Conservation (phyloP, 768 basidiomycete species). For the Termitomyces sp. region DNA sequence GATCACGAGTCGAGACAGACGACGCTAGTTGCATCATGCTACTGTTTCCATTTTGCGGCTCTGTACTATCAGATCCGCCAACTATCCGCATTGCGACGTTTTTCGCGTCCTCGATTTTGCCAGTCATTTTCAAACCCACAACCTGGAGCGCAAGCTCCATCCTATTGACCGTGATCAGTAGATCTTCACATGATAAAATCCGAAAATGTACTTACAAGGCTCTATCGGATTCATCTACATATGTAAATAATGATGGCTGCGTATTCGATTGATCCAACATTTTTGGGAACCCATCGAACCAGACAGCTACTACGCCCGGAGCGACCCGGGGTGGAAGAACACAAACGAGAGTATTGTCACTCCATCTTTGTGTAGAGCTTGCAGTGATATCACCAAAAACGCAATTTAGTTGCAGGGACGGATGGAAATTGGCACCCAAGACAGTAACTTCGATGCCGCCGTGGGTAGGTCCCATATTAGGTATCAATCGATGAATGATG, state of each 20-base stretch:
- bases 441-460: constrained; percentile 95
- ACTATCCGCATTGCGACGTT: constrained; percentile 93
- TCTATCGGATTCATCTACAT: constrained; percentile 85
- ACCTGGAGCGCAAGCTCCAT: constrained; percentile 96
- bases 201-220: constrained; percentile 57
- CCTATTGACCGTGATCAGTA: constrained; percentile 32
- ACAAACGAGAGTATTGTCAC: constrained; percentile 90
- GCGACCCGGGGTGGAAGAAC: constrained; percentile 75
- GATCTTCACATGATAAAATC: background rate
- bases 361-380: constrained; percentile 85
- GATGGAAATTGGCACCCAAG: constrained; percentile 86
- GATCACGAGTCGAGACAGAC: constrained; percentile 37
- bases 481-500: constrained; percentile 81
- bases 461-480: constrained; percentile 77
- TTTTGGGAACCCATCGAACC: constrained; percentile 74
- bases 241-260: constrained; percentile 72
- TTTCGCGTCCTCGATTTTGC: constrained; percentile 88
- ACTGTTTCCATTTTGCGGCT: constrained; percentile 27
- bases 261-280: constrained; percentile 43
- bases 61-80: constrained; percentile 55
- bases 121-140: constrained; percentile 95
- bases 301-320: constrained; percentile 86
- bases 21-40: constrained; percentile 53
- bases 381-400: constrained; percentile 82
- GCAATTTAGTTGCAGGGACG: constrained; percentile 63